Conservation (phyloP, 768 basidiomycete genomes). For the Leccinum broughii region DNA sequence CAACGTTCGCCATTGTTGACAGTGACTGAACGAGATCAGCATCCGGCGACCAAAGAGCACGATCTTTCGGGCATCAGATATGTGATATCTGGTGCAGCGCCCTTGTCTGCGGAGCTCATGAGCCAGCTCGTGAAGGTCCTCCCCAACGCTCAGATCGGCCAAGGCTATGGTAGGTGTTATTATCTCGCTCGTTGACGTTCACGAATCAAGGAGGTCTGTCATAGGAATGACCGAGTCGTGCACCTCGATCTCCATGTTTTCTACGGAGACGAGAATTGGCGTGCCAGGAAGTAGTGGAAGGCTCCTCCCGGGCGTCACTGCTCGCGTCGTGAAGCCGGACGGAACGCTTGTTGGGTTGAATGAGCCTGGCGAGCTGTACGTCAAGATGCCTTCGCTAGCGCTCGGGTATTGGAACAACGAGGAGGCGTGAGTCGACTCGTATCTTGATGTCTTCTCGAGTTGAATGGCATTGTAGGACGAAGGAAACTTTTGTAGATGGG, state of each 20-base stretch:
- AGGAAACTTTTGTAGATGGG: conserved; percentile 70
- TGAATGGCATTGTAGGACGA: conserved; percentile 44
- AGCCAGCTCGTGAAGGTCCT: conserved; percentile 43
- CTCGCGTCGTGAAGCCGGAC: conserved; percentile 56
- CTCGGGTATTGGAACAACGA: conserved; percentile 53
- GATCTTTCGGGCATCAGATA: conserved; percentile 54
- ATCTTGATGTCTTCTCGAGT: neutral
- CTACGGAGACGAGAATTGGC: conserved; percentile 48
- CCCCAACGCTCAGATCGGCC: conserved; percentile 62
- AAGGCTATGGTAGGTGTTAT: conserved; percentile 53
- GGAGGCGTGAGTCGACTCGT: conserved; percentile 51
- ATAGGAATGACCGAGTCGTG: conserved; percentile 68
- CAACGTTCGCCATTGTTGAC: neutral
- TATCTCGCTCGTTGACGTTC: neutral
- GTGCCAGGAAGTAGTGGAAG: conserved; percentile 50
- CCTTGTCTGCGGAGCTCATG: conserved; percentile 58
- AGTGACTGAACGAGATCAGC: conserved; percentile 33
- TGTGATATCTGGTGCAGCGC: conserved; percentile 62
- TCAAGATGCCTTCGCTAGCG: conserved; percentile 43
- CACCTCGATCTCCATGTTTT: conserved; percentile 52
- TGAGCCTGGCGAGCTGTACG: conserved; percentile 61
- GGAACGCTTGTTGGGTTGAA: conserved; percentile 54
- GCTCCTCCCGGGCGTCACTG: conserved; percentile 54
- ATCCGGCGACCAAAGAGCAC: conserved; percentile 49
- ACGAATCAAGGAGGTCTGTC: neutral